Evolutionary conservation across 1,284 basidiomycete species (phyloP).

Genomic region (Ganoderma meredithae): DNA sequence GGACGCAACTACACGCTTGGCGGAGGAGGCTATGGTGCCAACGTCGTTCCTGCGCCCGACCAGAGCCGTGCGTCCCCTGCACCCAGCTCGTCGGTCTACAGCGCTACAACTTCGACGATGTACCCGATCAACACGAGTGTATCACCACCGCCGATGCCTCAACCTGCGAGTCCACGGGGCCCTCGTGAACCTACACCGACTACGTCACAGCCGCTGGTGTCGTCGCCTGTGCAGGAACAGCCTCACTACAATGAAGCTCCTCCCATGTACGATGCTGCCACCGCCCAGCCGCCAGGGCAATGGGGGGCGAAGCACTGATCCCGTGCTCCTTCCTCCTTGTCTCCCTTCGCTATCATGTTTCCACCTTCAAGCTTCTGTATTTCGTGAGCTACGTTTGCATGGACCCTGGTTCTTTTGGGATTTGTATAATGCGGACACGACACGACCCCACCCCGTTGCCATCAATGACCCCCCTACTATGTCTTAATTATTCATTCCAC

Average conservation of each 20-base stretch:
- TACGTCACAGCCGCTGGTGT: constrained; percentile 23
- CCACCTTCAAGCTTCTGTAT: background rate
- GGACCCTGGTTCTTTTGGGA: constrained; percentile 4
- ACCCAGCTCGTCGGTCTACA: constrained; percentile 32
- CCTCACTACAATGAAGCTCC: constrained; percentile 59
- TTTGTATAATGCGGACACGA: constrained; percentile 3
- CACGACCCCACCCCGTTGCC: constrained; percentile 2
- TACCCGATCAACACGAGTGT: constrained; percentile 35
- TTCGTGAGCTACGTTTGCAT: constrained; percentile 2
- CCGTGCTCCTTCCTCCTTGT: background rate
- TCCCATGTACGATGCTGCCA: constrained; percentile 66
- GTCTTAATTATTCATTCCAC: constrained; percentile 31
- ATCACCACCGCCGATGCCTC: constrained; percentile 20
- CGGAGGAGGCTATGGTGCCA: constrained; percentile 62
- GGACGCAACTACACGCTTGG: constrained; percentile 66
- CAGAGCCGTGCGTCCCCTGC: constrained; percentile 33
- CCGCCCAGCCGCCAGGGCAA: constrained; percentile 53
- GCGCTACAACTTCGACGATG: constrained; percentile 29
- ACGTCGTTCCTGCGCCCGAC: constrained; percentile 47
- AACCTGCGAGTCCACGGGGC: constrained; percentile 32
- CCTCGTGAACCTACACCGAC: constrained; percentile 27
- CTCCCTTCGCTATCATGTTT: background rate
- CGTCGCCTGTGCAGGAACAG: constrained; percentile 36
- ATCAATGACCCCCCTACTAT: constrained; percentile 18
- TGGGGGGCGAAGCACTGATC: constrained; percentile 54